Evolutionary conservation across 257 asterid genomes (phyloP).

Genomic region (Scutellaria barbata): DNA sequence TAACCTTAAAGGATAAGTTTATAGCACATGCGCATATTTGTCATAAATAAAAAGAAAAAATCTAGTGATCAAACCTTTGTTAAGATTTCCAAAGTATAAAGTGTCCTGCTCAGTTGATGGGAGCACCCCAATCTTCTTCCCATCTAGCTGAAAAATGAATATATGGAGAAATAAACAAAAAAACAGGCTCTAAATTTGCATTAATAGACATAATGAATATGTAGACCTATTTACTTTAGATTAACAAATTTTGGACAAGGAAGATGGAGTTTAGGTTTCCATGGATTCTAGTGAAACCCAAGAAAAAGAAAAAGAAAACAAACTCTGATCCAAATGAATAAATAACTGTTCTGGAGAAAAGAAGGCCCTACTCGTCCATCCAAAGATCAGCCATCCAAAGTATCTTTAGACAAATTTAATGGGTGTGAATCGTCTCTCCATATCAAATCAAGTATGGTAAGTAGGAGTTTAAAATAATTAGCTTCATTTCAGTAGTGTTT

Average conservation of each 20-base stretch:
- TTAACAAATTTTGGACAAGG: neutral
- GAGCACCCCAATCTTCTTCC: conserved; percentile 84
- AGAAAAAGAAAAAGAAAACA: neutral
- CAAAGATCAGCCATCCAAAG: neutral
- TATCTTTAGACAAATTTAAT: neutral
- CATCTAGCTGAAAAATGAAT: conserved; percentile 65
- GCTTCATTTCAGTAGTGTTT: neutral
- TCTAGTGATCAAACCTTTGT: conserved; percentile 69
- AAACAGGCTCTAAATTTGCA: neutral
- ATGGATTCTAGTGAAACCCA: neutral
- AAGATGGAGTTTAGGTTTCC: neutral
- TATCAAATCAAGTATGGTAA: neutral
- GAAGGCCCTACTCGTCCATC: neutral
- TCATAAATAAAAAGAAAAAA: conserved; percentile 18
- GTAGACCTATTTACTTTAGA: neutral
- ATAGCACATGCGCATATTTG: neutral
- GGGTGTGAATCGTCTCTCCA: neutral
- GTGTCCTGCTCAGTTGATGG: conserved; percentile 81
- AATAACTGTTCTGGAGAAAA: neutral
- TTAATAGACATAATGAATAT: neutral
- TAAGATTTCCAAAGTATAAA: conserved; percentile 77
- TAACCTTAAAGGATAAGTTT: neutral
- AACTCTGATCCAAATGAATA: neutral
- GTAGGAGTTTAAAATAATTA: neutral
- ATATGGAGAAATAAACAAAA: neutral